phyloP scores from a whole-genome alignment of 352 stramenopile genomes.

The Phytophthora multivora region DNA sequence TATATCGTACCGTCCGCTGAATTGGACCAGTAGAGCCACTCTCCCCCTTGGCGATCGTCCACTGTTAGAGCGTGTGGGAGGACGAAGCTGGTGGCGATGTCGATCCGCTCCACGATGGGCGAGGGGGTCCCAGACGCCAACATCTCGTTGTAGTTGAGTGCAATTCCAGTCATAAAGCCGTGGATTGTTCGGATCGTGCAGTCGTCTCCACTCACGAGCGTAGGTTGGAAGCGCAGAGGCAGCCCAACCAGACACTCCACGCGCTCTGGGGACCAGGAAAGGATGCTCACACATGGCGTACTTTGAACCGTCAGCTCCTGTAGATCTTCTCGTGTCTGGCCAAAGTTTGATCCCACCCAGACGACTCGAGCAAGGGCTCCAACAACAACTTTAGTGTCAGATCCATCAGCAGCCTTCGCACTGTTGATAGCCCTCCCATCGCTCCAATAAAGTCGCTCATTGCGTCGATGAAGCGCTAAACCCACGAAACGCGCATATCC shows the following conservation, averaged over 20 bases:
- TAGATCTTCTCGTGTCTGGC: constrained; percentile 28
- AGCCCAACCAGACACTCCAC: constrained; percentile 70
- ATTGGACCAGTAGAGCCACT: constrained; percentile 79
- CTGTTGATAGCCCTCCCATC: constrained; percentile 53
- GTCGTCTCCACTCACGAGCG: constrained; percentile 38
- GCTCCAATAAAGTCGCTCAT: constrained; percentile 59
- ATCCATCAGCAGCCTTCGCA: constrained; percentile 24
- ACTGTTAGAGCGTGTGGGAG: constrained; percentile 56
- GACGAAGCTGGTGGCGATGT: constrained; percentile 40
- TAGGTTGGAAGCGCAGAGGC: constrained; percentile 28
- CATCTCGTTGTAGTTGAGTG: constrained; percentile 58
- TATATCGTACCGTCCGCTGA: constrained; percentile 69
- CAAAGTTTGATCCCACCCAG: constrained; percentile 70
- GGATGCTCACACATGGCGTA: constrained; percentile 47
- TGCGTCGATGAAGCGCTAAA: constrained; percentile 44
- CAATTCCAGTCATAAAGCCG: constrained; percentile 53
- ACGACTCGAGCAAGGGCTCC: constrained; percentile 48
- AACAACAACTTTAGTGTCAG: constrained; percentile 31
- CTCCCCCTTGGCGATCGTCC: constrained; percentile 30
- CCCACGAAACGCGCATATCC: constrained; percentile 53
- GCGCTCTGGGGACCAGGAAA: constrained; percentile 37
- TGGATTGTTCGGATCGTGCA: constrained; percentile 57
- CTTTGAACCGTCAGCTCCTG: constrained; percentile 47
- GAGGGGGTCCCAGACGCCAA: constrained; percentile 44
- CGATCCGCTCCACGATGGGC: constrained; percentile 57